Conservation (phyloP, 139 green algal species). For the Ettlia oleoabundans region DNA sequence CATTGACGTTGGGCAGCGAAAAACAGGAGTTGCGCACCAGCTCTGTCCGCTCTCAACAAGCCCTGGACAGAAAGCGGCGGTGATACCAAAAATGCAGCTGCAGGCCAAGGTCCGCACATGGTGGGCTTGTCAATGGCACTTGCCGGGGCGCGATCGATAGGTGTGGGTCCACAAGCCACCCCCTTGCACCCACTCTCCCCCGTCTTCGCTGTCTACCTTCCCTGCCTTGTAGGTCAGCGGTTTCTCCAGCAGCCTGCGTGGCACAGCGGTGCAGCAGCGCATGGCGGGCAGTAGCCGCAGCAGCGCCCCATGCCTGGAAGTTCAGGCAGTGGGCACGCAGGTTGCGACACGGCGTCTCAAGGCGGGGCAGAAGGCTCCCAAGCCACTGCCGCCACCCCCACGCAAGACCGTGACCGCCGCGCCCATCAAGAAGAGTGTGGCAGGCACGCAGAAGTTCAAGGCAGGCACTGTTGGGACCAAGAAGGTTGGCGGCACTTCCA, state of each 20-base stretch:
- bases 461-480: slow-evolving; percentile 30
- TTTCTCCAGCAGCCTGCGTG: slow-evolving; percentile 18
- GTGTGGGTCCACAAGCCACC: too few relatives aligned
- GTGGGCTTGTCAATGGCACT: too few relatives aligned
- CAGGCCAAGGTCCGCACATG: too few relatives aligned
- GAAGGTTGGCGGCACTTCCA: slow-evolving; percentile 30
- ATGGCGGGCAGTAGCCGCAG: neutral
- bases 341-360: neutral
- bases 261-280: slow-evolving; percentile 22
- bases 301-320: neutral
- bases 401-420: neutral
- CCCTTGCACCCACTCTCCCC: too few relatives aligned
- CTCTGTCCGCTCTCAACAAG: too few relatives aligned
- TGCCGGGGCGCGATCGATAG: too few relatives aligned
- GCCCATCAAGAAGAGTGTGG: slow-evolving; percentile 2
- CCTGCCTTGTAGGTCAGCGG: neutral
- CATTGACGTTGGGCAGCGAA: too few relatives aligned
- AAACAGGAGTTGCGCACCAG: too few relatives aligned
- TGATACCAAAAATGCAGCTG: too few relatives aligned
- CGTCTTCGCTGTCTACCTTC: too few relatives aligned
- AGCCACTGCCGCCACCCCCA: neutral
- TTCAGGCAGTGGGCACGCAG: neutral
- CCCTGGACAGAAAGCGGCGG: too few relatives aligned
- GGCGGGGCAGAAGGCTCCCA: neutral
- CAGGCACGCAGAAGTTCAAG: neutral